These are phyloP conservation scores for Penicillium coffeae DNA, from an alignment of 495 filamentous ascomycete species.

Conservation along the genomic window DNA sequence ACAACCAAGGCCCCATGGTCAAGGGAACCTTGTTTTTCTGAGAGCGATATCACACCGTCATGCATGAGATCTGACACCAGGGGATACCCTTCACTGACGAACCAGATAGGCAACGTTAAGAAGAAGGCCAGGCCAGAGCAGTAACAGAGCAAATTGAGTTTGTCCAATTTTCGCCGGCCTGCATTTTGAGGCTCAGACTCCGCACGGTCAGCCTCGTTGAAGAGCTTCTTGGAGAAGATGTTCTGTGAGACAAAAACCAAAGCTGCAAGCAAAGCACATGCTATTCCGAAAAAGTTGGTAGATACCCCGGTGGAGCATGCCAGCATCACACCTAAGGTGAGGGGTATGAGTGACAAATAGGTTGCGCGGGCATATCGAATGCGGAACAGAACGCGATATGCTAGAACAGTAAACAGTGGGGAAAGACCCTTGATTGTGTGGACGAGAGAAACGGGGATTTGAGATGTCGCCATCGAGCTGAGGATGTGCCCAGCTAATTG, in stretches of 20 bases:
- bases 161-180: constrained; percentile 77
- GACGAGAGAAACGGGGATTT: constrained; percentile 93
- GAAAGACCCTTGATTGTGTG: constrained; percentile 99
- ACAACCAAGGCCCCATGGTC: constrained; percentile 73
- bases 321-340: constrained; percentile 90
- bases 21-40: constrained; percentile 59
- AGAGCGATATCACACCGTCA: constrained; percentile 65
- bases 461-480: constrained; percentile 85
- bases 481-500: constrained; percentile 92
- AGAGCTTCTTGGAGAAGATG: constrained; percentile 98
- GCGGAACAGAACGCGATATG: constrained; percentile 83
- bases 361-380: constrained; percentile 85
- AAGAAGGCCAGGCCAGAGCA: constrained; percentile 89
- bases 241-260: constrained; percentile 98
- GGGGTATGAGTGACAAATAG: constrained; percentile 86
- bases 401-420: constrained; percentile 89
- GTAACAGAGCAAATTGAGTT: constrained; percentile 95
- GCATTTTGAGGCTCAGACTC: constrained; percentile 62
- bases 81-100: constrained; percentile 79
- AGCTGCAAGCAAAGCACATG: constrained; percentile 80
- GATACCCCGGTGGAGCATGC: constrained; percentile 87
- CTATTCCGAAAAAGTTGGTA: constrained; percentile 81
- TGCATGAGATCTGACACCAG: constrained; percentile 49
- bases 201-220: constrained; percentile 84
- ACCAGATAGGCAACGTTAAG: constrained; percentile 89